These are phyloP conservation scores for Lachnellula suecica DNA, from an alignment of 2,329 filamentous ascomycete species.

Conservation along the genomic window DNA sequence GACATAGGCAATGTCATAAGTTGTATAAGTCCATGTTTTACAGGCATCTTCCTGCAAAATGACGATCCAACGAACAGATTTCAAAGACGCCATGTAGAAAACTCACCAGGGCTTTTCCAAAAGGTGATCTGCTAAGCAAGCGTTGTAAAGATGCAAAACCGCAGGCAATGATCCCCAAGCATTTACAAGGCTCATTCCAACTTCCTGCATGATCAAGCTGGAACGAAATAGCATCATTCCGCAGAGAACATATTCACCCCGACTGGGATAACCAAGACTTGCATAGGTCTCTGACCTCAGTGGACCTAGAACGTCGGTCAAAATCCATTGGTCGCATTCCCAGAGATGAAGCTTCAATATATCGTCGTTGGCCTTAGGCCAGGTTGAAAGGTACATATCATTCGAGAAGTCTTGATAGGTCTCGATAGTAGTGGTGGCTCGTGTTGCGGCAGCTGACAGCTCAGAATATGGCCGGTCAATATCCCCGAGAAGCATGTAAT, in stretches of 20 bases:
- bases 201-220: background rate
- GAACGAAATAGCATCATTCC: conserved; percentile 3
- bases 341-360: background rate
- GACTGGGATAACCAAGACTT: background rate
- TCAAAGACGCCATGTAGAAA: background rate
- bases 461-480: background rate
- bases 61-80: too few species aligned
- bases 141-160: conserved; percentile 7
- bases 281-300: background rate
- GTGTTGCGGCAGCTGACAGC: background rate
- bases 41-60: background rate
- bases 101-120: background rate
- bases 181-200: background rate
- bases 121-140: background rate
- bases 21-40: background rate
- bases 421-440: background rate
- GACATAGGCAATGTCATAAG: background rate
- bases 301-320: background rate
- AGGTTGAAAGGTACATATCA: background rate
- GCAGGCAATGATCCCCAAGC: background rate
- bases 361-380: background rate
- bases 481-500: conserved; percentile 1
- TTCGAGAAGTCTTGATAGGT: background rate
- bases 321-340: background rate
- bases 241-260: conserved; percentile 1